Evolutionary conservation across 306 rosid genomes (phyloP), one percentile per base, ranked within the genome.

Genomic region (Pachyrhizus erosus): DNA sequence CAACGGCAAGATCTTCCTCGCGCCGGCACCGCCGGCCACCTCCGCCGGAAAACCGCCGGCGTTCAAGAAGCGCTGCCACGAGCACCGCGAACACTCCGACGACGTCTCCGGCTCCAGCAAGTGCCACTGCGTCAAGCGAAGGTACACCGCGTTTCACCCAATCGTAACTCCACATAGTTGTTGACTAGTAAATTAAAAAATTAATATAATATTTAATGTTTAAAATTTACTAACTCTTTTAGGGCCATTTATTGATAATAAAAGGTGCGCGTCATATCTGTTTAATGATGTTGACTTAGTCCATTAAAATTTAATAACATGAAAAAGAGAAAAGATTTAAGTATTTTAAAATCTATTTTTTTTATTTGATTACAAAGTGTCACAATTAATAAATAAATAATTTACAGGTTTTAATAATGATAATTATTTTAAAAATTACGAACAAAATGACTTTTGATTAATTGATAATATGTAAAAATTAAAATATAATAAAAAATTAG

Each of bases 51-150:
- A 90, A 34, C 97, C 94, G 1, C 97, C 97, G 2, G 81, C 91
- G 18, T 72, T 12, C 11, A 94, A 92, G 91, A 94, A 92, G 78
- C 77, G 92, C 43, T 92, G 97, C 24, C 92, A 90, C 37, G 97
- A 89, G 21, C 97, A 90, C 76, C 87, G 83, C 0, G 88, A 86
- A 5, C 91, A 80, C 84, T 92, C 97, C 71, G 94, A 89, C 33
- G 87, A 91, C 17, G 68, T 54, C 24, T 92, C 97, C 11, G 94
- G 94, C 14, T 87, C 90, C 9, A 68, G 89, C 39, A 92, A 91
- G 82, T 94, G 98, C 90, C 98, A 92, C 80, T 94, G 97, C 86
- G 86, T 89, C 48, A 94, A 94, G 84, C 84, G 88, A 90, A 92
- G 97, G 98, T 94, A 91, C 43, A 14, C 31, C 0, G 48, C 40